These are phyloP conservation scores for Berkeleyomyces basicola DNA, from an alignment of 2,329 filamentous ascomycete genomes.

Conservation along the genomic window DNA sequence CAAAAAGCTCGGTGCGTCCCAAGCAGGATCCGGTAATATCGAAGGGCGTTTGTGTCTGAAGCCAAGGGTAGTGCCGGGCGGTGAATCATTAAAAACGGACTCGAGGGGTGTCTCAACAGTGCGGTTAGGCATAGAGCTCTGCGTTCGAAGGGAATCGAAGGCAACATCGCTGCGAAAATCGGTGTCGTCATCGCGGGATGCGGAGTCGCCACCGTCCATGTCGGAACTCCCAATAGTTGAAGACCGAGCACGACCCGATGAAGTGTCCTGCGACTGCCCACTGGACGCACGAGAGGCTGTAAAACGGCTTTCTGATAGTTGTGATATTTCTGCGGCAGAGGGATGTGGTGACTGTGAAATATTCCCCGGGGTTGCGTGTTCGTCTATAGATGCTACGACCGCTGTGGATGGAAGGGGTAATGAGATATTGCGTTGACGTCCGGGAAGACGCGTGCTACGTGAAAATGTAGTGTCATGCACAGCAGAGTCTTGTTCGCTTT, in stretches of 20 bases:
- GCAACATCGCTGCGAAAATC: slow-evolving; percentile 63
- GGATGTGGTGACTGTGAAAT: slow-evolving; percentile 24
- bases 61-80: slow-evolving; percentile 37
- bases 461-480: not conserved
- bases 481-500: not conserved
- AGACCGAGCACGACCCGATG: slow-evolving; percentile 20
- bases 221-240: slow-evolving; percentile 57
- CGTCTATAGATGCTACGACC: not conserved
- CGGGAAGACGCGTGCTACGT: not conserved
- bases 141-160: slow-evolving; percentile 60
- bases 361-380: slow-evolving; percentile 7
- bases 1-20: slow-evolving; percentile 13
- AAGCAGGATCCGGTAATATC: slow-evolving; percentile 12
- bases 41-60: slow-evolving; percentile 10
- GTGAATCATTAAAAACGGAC: slow-evolving; percentile 68
- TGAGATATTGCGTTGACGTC: slow-evolving; percentile 16
- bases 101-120: slow-evolving; percentile 56
- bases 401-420: not conserved
- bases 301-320: slow-evolving; percentile 12
- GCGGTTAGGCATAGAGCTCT: slow-evolving; percentile 48
- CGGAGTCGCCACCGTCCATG: slow-evolving; percentile 44
- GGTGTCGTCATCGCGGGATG: slow-evolving; percentile 59
- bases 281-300: slow-evolving; percentile 17
- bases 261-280: slow-evolving; percentile 7
- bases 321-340: slow-evolving; percentile 16